Evolutionary conservation across 2,329 filamentous ascomycete genomes (phyloP), one percentile per base, ranked within the genome.

Genomic region (Apiospora koreana): DNA sequence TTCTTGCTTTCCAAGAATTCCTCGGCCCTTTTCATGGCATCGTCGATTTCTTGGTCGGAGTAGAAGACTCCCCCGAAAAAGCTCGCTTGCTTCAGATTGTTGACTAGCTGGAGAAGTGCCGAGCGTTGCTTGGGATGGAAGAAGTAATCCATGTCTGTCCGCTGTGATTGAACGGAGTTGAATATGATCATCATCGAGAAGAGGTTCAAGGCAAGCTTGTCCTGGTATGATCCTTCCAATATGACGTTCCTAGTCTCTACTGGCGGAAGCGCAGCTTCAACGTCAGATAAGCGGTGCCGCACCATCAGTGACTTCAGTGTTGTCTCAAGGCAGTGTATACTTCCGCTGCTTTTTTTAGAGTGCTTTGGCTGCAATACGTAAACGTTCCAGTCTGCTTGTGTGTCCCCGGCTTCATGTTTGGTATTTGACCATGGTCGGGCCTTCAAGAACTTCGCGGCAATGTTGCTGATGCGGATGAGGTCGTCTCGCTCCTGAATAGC

Each of bases 141-240:
- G 73, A 98, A 92, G 77, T 97, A 98, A 78, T 98, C 95, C 69
- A 88, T 85, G 75, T 95, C 95, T 0, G 88, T 90, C 14, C 95
- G 86, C 77, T 98, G 93, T 6, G 94, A 97, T 31, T 95, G 95
- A 0, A 98, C 90, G 0, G 94, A 91, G 77, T 98, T 98, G 74
- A 94, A 91, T 1, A 93, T 91, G 65, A 98, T 89, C 77, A 94
- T 90, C 81, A 96, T 92, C 0, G 93, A 88, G 77, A 98, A 98
- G 0, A 97, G 81, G 74, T 97, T 97, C 35, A 95, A 86, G 0
- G 92, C 93, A 12, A 97, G 80, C 76, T 91, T 94, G 79, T 98
- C 95, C 77, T 95, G 94, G 75, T 91, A 94, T 0, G 92, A 95
- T 0, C 94, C 94, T 72, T 96, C 89, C 1, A 98, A 84, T 69